Evolutionary conservation across 768 basidiomycete species (phyloP), one percentile per base, ranked within the genome.

Genomic region (Pleurotus eryngii): DNA sequence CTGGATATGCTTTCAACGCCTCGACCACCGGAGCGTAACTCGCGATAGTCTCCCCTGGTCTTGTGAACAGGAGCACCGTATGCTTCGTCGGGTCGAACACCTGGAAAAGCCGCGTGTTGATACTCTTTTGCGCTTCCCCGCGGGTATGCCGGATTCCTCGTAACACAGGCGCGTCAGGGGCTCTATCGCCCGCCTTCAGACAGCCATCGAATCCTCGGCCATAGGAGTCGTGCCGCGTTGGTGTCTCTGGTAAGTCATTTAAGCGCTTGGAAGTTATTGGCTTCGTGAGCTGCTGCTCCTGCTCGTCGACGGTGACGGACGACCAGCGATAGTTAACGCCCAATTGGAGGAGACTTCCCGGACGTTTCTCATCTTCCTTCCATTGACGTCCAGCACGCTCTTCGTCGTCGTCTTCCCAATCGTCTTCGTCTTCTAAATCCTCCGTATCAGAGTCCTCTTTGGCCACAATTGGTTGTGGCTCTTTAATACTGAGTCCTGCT

Each of bases 151-250:
- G 56, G 18, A 78, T 63, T 11, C 58, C 69, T 30, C 42, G 43
- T 14, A 56, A 27, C 26, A 7, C 55, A 0, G 76, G 66, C 2
- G 78, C 76, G 57, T 79, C 76, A 0, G 76, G 76, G 7, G 77
- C 76, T 37, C 78, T 68, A 61, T 81, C 79, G 0, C 79, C 78
- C 4, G 77, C 79, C 0, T 66, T 61, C 4, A 78, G 42, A 7
- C 55, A 61, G 0, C 62, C 67, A 45, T 72, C 69, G 3, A 57
- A 56, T 17, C 59, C 58, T 4, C 58, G 59, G 12, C 67, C 67
- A 43, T 66, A 66, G 7, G 69, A 66, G 20, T 69, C 64, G 24
- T 54, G 51, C 9, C 51, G 51, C n/a, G 39, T 22, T 26, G 51
- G 51, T 24, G 18, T 54, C 20, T n/a, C 26, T 7, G 11, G 22